Conservation (phyloP, 169 alveolate genomes). For the Cryptosporidium baileyi region DNA sequence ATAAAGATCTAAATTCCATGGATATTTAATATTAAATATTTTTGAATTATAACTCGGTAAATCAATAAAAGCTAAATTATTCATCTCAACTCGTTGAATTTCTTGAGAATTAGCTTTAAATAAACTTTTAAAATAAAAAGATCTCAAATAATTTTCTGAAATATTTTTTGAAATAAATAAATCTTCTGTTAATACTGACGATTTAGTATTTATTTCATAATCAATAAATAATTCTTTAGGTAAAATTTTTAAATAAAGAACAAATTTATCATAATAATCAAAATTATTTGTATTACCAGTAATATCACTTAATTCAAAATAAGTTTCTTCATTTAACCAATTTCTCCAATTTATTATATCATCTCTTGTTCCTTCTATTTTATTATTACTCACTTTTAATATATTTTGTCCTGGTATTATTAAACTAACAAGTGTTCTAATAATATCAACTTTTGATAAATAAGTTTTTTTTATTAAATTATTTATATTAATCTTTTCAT, state of each 20-base stretch:
- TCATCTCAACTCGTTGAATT: too few species aligned
- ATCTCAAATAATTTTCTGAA: background rate
- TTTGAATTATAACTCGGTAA: background rate
- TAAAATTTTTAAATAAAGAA: background rate
- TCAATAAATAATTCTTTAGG: background rate
- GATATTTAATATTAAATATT: background rate
- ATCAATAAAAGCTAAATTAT: background rate
- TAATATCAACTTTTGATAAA: background rate
- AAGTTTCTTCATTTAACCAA: slow-evolving; percentile 13
- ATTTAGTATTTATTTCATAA: background rate
- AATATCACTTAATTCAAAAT: background rate
- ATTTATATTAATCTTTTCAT: background rate
- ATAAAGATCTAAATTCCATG: slow-evolving; percentile 22
- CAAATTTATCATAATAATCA: too few species aligned
- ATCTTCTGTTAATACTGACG: background rate
- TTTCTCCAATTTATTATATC: slow-evolving; percentile 9
- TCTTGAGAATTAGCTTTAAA: too few species aligned
- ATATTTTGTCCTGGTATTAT: slow-evolving; percentile 28
- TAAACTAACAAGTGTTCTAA: slow-evolving; percentile 28
- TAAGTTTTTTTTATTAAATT: background rate
- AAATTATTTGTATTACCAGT: background rate
- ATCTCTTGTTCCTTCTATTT: background rate
- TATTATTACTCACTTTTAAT: background rate
- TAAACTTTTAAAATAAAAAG: background rate
- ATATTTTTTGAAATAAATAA: background rate